These are phyloP conservation scores for Echinochloa phyllopogon DNA, from an alignment of 176 grass and related monocot species.

Conservation along the genomic window DNA sequence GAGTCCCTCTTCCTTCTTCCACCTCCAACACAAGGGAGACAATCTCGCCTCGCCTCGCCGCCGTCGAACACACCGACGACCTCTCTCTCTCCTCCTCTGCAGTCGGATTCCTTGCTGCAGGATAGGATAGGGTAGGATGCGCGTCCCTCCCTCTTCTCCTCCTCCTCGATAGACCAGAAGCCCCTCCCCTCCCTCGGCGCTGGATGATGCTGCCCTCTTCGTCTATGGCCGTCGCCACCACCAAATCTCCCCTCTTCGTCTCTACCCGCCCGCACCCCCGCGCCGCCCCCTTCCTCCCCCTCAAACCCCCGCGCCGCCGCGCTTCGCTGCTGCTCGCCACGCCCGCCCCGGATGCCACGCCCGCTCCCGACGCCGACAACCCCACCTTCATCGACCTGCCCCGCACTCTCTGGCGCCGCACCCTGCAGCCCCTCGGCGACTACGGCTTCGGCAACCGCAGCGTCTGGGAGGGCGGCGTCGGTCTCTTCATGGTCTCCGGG, in stretches of 20 bases:
- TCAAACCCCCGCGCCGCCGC: not conserved
- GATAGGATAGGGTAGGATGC: too few relatives aligned
- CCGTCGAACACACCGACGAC: too few relatives aligned
- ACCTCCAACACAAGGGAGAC: too few relatives aligned
- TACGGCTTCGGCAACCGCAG: slow-evolving; percentile 85
- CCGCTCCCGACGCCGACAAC: not conserved
- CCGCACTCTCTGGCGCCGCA: slow-evolving; percentile 62
- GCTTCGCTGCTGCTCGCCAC: slow-evolving; percentile 24
- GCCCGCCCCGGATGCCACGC: slow-evolving; percentile 11
- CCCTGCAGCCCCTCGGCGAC: slow-evolving; percentile 80
- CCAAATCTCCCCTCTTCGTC: slow-evolving; percentile 23
- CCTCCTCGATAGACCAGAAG: too few relatives aligned
- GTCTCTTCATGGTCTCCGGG: slow-evolving; percentile 95
- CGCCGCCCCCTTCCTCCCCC: not conserved
- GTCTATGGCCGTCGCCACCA: not conserved
- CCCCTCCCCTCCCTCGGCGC: too few relatives aligned
- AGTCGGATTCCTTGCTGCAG: too few relatives aligned
- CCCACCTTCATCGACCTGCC: slow-evolving; percentile 11
- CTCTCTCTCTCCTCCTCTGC: too few relatives aligned
- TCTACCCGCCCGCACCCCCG: not conserved
- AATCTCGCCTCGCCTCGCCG: too few relatives aligned
- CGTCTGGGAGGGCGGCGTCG: slow-evolving; percentile 97
- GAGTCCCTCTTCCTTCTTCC: too few relatives aligned
- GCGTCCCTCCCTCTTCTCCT: too few relatives aligned
- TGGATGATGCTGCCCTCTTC: too few relatives aligned